A percentile compares a stretch with the other conserved stretches of the same genome.
These are phyloP conservation scores for Starmerella roubikii DNA, from an alignment of 805 yeast genomes.

Conservation along the genomic window DNA sequence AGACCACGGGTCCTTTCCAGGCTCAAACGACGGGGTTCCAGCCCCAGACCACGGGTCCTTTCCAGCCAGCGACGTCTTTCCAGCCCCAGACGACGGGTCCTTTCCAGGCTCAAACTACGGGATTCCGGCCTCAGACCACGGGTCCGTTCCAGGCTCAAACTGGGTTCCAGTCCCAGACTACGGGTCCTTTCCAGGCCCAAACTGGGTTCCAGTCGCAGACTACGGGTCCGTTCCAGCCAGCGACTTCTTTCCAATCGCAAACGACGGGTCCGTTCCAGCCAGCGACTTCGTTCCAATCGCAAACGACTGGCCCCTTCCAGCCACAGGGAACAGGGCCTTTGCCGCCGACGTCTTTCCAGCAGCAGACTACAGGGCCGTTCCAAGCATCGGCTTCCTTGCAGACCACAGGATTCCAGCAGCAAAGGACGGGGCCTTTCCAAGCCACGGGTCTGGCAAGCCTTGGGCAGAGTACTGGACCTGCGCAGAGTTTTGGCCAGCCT, in stretches of 20 bases:
- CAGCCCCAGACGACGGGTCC: constrained; percentile 7
- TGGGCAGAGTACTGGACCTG: constrained; percentile 16
- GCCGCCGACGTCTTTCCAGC: background rate
- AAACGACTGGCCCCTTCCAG: constrained; percentile 20
- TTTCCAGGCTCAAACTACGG: constrained; percentile 12
- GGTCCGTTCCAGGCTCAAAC: constrained; percentile 10
- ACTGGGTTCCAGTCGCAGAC: constrained; percentile 15
- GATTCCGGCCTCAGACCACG: constrained; percentile 11
- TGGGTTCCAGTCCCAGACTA: constrained; percentile 11
- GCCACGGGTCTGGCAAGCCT: constrained; percentile 14
- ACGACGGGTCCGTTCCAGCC: constrained; percentile 19
- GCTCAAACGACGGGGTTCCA: constrained; percentile 23
- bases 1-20: constrained; percentile 24
- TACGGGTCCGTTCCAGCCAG: constrained; percentile 12
- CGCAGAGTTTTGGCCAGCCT: constrained; percentile 1
- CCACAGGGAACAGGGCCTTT: constrained; percentile 1
- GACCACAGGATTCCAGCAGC: constrained; percentile 29
- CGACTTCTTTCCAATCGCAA: constrained; percentile 26
- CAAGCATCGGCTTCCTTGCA: too few relatives aligned
- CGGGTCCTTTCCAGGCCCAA: constrained; percentile 17
- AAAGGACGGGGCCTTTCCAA: constrained; percentile 20
- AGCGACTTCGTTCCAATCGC: constrained; percentile 26
- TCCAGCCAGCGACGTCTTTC: too few relatives aligned
- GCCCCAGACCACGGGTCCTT: constrained; percentile 11
- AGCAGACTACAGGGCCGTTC: constrained; percentile 14